Percentiles rank a stretch among this genome's conserved stretches.
Evolutionary conservation across 441 rosid genomes (phyloP).

Genomic region (Isatis lusitanica): DNA sequence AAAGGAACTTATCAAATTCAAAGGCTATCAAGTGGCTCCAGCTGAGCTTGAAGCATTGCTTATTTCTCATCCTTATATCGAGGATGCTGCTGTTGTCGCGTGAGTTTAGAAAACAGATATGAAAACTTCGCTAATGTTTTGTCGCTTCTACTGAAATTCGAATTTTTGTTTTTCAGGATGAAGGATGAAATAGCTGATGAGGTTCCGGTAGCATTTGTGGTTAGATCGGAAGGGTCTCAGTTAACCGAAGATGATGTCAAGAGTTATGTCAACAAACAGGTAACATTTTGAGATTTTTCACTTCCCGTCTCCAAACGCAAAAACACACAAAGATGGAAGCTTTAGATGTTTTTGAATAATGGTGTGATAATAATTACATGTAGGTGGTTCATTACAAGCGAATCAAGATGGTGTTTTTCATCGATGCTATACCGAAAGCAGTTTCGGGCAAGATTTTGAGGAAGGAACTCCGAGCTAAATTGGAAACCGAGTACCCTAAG

Average conservation of each 20-base stretch:
- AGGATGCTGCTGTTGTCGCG: conserved; percentile 46
- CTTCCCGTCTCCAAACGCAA: not conserved
- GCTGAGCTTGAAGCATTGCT: conserved; percentile 56
- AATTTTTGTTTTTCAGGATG: conserved; percentile 44
- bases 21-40: conserved; percentile 64
- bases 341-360: not conserved
- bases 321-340: conserved; percentile 1
- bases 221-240: conserved; percentile 58
- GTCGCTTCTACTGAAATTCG: not conserved
- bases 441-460: conserved; percentile 51
- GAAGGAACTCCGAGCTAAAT: conserved; percentile 48
- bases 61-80: conserved; percentile 34
- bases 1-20: conserved; percentile 67
- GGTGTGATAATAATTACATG: conserved; percentile 13
- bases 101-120: conserved; percentile 16
- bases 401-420: conserved; percentile 44
- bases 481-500: conserved; percentile 29
- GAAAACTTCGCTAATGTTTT: not conserved
- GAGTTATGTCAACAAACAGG: conserved; percentile 71
- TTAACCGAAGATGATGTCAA: conserved; percentile 66
- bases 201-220: conserved; percentile 77
- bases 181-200: conserved; percentile 77
- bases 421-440: conserved; percentile 50
- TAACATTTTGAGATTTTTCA: conserved; percentile 12
- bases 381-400: conserved; percentile 59